phyloP scores from a whole-genome alignment of 805 yeast species.

The Starmerella geochares region DNA sequence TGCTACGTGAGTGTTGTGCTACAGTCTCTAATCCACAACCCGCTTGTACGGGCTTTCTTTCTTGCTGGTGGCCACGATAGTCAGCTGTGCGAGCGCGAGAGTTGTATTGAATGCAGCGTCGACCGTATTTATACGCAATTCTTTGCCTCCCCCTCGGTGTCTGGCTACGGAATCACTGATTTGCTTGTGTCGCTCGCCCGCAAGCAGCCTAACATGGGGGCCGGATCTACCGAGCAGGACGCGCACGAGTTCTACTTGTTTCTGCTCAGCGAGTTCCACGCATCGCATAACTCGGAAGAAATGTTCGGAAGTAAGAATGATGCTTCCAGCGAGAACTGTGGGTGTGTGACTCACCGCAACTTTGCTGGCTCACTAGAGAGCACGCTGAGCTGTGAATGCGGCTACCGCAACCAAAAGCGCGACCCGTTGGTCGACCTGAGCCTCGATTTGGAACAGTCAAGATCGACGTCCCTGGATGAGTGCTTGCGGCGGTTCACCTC shows the following conservation, averaged over 20 bases:
- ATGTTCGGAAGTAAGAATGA: slow-evolving; percentile 6
- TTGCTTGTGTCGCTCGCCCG: slow-evolving; percentile 81
- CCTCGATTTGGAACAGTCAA: slow-evolving; percentile 44
- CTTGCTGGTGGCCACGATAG: slow-evolving; percentile 66
- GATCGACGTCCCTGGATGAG: slow-evolving; percentile 39
- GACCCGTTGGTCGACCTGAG: slow-evolving; percentile 90
- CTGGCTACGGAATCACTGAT: slow-evolving; percentile 73
- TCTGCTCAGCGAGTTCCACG: slow-evolving; percentile 71
- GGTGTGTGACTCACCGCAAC: slow-evolving; percentile 70
- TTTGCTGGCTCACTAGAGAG: slow-evolving; percentile 79
- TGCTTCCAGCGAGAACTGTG: slow-evolving; percentile 37
- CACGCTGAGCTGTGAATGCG: slow-evolving; percentile 57
- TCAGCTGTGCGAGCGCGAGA: slow-evolving; percentile 31
- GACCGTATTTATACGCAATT: slow-evolving; percentile 69
- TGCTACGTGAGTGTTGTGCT: slow-evolving; percentile 93
- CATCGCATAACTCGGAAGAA: slow-evolving; percentile 13
- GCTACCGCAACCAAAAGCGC: slow-evolving; percentile 50
- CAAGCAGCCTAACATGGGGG: slow-evolving; percentile 47
- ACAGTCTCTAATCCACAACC: slow-evolving; percentile 84
- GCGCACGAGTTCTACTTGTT: slow-evolving; percentile 98
- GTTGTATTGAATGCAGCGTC: slow-evolving; percentile 75
- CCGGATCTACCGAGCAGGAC: slow-evolving; percentile 96
- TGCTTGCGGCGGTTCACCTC: slow-evolving; percentile 71
- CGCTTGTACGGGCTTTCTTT: slow-evolving; percentile 67
- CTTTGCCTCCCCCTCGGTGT: slow-evolving; percentile 50